Evolutionary conservation across 73 alveolate species (phyloP).

Genomic region (Breviolum minutum): DNA sequence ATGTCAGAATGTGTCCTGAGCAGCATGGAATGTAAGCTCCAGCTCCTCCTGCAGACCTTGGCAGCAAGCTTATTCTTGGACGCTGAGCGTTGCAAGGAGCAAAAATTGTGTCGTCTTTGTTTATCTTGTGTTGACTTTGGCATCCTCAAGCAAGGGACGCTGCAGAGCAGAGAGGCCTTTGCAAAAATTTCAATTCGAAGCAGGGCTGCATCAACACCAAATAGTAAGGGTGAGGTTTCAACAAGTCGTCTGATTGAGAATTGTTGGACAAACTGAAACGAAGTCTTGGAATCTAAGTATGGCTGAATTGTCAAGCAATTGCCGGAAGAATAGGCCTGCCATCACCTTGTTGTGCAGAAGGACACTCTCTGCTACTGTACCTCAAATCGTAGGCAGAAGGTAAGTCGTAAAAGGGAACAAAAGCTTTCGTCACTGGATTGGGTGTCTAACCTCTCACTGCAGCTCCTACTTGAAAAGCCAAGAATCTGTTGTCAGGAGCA

Average conservation of each 20-base stretch:
- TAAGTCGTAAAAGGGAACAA: background rate
- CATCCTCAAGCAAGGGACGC: background rate
- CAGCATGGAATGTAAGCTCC: conserved; percentile 56
- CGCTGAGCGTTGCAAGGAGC: no score
- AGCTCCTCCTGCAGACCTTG: conserved; percentile 61
- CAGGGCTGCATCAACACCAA: no score
- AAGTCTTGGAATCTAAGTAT: no score
- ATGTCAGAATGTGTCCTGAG: background rate
- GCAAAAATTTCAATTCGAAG: background rate
- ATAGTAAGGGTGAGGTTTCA: no score
- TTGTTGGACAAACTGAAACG: no score
- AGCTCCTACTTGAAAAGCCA: background rate
- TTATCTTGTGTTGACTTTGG: no score
- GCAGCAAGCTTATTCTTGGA: no score
- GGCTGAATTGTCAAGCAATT: no score
- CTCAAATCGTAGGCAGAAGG: background rate
- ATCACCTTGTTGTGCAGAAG: conserved; percentile 83
- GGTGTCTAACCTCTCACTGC: no score
- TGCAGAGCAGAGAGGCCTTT: conserved; percentile 7
- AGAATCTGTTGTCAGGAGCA: conserved; percentile 40
- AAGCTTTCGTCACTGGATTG: background rate
- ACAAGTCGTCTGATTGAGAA: no score
- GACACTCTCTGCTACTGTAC: conserved; percentile 35
- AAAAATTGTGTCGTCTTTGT: no score
- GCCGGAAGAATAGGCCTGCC: conserved; percentile 21